Evolutionary conservation across 371 early-diverging fungal species (phyloP).

Genomic region (Mucor lusitanicus): DNA sequence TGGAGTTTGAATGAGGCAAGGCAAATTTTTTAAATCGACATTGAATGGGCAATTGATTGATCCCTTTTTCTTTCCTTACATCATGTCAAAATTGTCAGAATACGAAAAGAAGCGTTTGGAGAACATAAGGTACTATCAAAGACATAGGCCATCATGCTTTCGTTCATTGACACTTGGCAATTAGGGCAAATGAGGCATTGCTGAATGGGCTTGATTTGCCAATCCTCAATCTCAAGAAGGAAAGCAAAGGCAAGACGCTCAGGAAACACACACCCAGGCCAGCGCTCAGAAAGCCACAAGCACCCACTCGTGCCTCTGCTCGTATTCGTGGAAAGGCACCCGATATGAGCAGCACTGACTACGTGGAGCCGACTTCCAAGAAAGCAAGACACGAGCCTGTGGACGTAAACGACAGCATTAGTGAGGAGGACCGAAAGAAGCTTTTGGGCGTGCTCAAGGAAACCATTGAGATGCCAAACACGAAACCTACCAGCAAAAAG

Average conservation of each 20-base stretch:
- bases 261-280: constrained; percentile 18
- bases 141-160: background rate
- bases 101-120: constrained; percentile 49
- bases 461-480: constrained; percentile 23
- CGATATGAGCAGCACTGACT: background rate
- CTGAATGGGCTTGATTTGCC: constrained; percentile 38
- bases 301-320: constrained; percentile 40
- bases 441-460: constrained; percentile 25
- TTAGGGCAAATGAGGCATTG: constrained; percentile 45
- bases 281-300: constrained; percentile 20
- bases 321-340: constrained; percentile 44
- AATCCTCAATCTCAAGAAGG: background rate
- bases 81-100: constrained; percentile 23
- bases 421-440: constrained; percentile 24
- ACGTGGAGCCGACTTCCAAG: background rate
- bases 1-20: background rate
- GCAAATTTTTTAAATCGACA: background rate
- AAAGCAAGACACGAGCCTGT: background rate
- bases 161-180: background rate
- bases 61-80: background rate
- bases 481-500: constrained; percentile 7
- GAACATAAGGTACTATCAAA: constrained; percentile 44
- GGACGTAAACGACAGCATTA: constrained; percentile 28
- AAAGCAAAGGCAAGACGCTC: background rate
- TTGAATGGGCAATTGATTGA: background rate